phyloP scores from a whole-genome alignment of 345 rosid species.

The Psidium friedrichsthalianum region DNA sequence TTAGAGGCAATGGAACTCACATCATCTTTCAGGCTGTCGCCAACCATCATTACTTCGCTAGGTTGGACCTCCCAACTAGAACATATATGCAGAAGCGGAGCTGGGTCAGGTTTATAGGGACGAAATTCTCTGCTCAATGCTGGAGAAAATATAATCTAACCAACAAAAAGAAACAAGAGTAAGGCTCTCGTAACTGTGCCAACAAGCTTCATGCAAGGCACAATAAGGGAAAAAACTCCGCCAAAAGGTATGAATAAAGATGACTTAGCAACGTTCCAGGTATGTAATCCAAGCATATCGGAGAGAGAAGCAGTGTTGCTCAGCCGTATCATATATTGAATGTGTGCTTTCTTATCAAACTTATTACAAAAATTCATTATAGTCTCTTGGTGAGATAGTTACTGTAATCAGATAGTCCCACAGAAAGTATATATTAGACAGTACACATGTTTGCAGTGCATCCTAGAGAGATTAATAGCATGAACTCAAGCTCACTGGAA shows the following conservation, averaged over 20 bases:
- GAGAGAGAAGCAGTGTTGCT: not conserved
- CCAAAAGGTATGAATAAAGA: not conserved
- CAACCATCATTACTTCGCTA: conserved; percentile 84
- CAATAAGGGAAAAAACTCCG: not conserved
- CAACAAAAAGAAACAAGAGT: not conserved
- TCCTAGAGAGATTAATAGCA: not conserved
- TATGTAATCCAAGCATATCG: not conserved
- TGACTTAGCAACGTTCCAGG: not conserved
- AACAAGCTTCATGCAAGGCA: not conserved
- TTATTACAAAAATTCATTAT: not conserved
- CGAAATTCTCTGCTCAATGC: conserved; percentile 95
- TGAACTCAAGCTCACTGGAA: not conserved
- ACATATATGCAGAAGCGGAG: conserved; percentile 84
- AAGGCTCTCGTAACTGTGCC: not conserved
- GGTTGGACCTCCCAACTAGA: conserved; percentile 73
- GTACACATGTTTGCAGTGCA: not conserved
- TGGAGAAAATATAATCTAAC: conserved; percentile 66
- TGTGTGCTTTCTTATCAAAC: not conserved
- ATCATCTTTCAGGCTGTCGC: conserved; percentile 97
- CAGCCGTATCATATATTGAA: not conserved
- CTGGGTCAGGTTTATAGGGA: conserved; percentile 88
- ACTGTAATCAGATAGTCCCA: not conserved
- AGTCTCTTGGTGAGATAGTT: not conserved
- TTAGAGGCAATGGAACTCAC: conserved; percentile 24
- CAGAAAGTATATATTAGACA: not conserved